Conservation (phyloP, 2,329 filamentous ascomycete genomes). For the Trichoderma koningiopsis region DNA sequence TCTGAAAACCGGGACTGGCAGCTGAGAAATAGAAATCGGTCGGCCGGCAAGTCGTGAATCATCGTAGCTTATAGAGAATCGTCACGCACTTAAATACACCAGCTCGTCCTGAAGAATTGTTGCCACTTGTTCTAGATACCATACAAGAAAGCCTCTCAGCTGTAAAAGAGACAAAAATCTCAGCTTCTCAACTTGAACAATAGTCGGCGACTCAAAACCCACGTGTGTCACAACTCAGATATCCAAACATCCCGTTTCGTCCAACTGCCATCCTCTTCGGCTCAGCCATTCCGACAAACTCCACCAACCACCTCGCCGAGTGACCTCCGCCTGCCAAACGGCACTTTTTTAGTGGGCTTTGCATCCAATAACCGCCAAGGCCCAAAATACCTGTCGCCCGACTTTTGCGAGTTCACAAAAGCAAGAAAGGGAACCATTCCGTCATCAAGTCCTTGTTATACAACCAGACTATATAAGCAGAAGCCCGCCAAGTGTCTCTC, state of each 20-base stretch:
- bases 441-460: background rate
- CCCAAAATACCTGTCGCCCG: background rate
- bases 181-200: background rate
- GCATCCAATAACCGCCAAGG: background rate
- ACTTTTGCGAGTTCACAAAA: background rate
- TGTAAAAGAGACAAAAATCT: background rate
- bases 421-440: background rate
- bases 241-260: background rate
- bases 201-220: background rate
- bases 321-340: background rate
- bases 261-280: background rate
- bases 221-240: background rate
- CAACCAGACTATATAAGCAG: background rate
- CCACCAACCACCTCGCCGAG: background rate
- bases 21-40: background rate
- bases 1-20: background rate
- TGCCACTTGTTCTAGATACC: background rate
- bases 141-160: background rate
- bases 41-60: background rate
- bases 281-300: conserved; percentile 5
- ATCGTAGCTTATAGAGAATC: background rate
- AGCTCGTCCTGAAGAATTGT: background rate
- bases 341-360: background rate
- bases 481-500: background rate
- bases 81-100: background rate